These are phyloP conservation scores for Lentinula lateritia DNA, from an alignment of 768 basidiomycete genomes.

Conservation along the genomic window DNA sequence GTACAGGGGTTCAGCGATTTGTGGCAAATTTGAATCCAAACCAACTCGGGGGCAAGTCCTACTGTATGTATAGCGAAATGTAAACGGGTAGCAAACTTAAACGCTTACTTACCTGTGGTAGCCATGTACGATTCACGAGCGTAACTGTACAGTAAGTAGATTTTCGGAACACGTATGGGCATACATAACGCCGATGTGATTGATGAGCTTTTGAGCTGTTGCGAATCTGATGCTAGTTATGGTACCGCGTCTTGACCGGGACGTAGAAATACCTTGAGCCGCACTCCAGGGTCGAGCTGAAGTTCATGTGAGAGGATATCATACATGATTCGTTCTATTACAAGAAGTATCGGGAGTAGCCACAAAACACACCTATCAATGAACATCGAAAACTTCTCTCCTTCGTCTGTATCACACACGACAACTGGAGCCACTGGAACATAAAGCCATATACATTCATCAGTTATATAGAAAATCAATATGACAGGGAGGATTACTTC, in stretches of 20 bases:
- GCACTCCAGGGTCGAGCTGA: background rate
- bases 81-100: background rate
- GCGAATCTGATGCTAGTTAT: no score
- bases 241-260: background rate
- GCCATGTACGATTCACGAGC: background rate
- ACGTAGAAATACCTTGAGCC: background rate
- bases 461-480: background rate
- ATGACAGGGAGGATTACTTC: background rate
- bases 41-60: background rate
- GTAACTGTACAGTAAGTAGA: background rate
- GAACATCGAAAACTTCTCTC: no score
- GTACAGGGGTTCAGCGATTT: background rate
- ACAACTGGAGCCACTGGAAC: no score
- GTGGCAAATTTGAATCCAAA: background rate
- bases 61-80: no score
- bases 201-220: no score
- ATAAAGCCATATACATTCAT: background rate
- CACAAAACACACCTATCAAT: no score
- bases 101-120: background rate
- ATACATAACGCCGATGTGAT: background rate
- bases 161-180: background rate
- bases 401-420: no score
- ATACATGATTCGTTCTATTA: background rate
- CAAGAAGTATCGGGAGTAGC: background rate
- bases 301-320: no score